Conservation (phyloP, 106 monocot genomes). For the Posidonia australis region DNA sequence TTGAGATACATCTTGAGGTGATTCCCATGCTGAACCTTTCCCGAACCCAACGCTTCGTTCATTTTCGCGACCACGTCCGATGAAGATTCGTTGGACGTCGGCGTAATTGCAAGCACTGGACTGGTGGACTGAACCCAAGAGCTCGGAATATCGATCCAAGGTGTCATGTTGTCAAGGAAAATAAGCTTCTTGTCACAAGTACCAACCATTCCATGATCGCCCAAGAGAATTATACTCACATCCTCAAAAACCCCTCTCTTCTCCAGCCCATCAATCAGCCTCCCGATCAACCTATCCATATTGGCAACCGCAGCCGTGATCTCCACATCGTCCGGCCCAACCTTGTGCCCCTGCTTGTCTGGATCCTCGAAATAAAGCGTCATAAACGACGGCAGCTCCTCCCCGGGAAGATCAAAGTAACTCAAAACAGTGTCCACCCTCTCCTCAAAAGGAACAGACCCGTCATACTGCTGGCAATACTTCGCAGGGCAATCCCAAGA, state of each 20-base stretch:
- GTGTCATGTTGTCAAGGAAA: constrained; percentile 42
- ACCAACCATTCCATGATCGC: constrained; percentile 79
- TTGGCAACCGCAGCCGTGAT: constrained; percentile 38
- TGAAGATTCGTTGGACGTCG: constrained; percentile 17
- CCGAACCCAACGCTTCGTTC: constrained; percentile 51
- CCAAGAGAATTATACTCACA: constrained; percentile 47
- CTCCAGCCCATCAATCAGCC: constrained; percentile 59
- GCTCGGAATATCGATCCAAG: constrained; percentile 38
- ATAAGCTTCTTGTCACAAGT: constrained; percentile 50
- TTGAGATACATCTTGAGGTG: constrained; percentile 48
- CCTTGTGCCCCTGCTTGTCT: constrained; percentile 58
- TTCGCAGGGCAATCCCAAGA: constrained; percentile 44
- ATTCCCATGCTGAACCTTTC: constrained; percentile 46
- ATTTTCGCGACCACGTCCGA: constrained; percentile 46
- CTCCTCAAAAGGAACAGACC: constrained; percentile 44
- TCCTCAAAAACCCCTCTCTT: constrained; percentile 67
- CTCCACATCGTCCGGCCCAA: constrained; percentile 58
- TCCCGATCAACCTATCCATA: constrained; percentile 44
- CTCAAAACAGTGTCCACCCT: constrained; percentile 49
- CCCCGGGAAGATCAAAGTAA: constrained; percentile 51
- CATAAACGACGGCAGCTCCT: constrained; percentile 42
- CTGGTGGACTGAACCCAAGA: constrained; percentile 41
- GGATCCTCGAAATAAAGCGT: constrained; percentile 72
- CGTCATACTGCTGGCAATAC: constrained; percentile 47
- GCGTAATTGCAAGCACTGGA: constrained; percentile 42